Percentiles rank a stretch among this genome's conserved stretches.
phyloP scores from a whole-genome alignment of 306 rosid genomes.

The Neltuma alba region DNA sequence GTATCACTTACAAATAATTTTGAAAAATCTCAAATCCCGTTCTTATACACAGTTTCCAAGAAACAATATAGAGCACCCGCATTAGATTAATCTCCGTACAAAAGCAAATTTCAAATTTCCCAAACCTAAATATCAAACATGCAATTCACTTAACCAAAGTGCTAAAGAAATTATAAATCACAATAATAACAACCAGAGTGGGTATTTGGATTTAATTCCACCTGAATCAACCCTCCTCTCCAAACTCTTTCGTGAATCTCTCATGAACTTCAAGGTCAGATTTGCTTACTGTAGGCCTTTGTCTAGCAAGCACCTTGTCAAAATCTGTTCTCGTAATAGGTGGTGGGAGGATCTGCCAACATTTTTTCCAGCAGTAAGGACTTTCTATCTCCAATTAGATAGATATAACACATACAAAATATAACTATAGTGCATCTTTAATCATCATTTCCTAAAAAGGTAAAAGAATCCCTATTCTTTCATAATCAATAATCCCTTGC shows the following conservation, averaged over 20 bases:
- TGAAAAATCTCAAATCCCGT: constrained; percentile 36
- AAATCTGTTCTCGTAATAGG: constrained; percentile 86
- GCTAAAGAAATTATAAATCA: constrained; percentile 49
- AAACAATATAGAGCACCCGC: constrained; percentile 47
- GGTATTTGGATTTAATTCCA: too few relatives aligned
- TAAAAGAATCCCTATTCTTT: not conserved
- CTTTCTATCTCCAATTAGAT: constrained; percentile 3
- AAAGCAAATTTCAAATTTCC: constrained; percentile 44
- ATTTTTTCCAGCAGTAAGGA: constrained; percentile 37
- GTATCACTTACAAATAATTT: constrained; percentile 29
- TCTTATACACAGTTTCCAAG: constrained; percentile 57
- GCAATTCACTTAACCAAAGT: constrained; percentile 50
- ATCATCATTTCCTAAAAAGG: not conserved
- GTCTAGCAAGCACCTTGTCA: constrained; percentile 92
- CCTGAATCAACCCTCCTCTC: too few relatives aligned
- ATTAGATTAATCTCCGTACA: constrained; percentile 48
- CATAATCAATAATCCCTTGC: constrained; percentile 14
- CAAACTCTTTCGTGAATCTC: too few relatives aligned
- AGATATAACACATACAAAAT: too few relatives aligned
- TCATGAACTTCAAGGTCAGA: constrained; percentile 84
- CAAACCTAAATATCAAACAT: constrained; percentile 37
- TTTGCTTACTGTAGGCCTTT: constrained; percentile 97
- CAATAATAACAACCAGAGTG: too few relatives aligned
- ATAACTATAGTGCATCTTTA: constrained; percentile 2
- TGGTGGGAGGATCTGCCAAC: constrained; percentile 88